phyloP scores from a whole-genome alignment of 2,329 filamentous ascomycete genomes.

The Bipolaris cookei region DNA sequence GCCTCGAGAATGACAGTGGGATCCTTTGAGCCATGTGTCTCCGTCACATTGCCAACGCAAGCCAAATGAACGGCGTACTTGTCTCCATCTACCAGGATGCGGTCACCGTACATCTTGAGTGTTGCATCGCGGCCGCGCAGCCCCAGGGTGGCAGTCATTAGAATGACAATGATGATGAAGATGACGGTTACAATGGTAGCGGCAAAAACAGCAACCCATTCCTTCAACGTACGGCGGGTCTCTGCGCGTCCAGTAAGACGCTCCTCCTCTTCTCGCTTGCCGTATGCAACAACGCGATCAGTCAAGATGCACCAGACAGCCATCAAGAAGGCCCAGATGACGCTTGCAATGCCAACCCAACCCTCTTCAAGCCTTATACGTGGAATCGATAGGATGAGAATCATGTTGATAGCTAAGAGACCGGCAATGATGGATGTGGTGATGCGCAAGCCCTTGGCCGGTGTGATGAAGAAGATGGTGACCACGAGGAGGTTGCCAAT shows the following conservation, averaged over 20 bases:
- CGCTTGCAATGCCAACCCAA: conserved; percentile 87
- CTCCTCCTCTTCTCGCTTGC: conserved; percentile 91
- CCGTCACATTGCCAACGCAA: conserved; percentile 75
- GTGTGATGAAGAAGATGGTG: conserved; percentile 85
- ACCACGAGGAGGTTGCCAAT: conserved; percentile 76
- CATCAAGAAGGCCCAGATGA: conserved; percentile 82
- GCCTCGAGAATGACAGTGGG: conserved; percentile 87
- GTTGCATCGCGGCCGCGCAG: conserved; percentile 81
- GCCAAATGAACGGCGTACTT: conserved; percentile 88
- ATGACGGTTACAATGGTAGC: conserved; percentile 74
- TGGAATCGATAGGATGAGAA: conserved; percentile 78
- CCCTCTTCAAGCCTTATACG: conserved; percentile 82
- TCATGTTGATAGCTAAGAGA: conserved; percentile 74
- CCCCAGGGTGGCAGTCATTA: conserved; percentile 80
- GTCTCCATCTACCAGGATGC: conserved; percentile 79
- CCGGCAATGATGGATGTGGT: conserved; percentile 71
- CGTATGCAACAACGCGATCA: conserved; percentile 86
- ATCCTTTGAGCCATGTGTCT: conserved; percentile 60
- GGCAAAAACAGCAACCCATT: conserved; percentile 82
- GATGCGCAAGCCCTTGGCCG: conserved; percentile 78
- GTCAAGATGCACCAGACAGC: conserved; percentile 78
- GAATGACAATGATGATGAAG: conserved; percentile 70
- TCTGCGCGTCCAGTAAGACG: conserved; percentile 88
- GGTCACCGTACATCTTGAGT: conserved; percentile 73
- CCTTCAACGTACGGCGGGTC: conserved; percentile 76